phyloP scores from a whole-genome alignment of 192 early-diverging fungal genomes.

The Coemansia guatemalensis region DNA sequence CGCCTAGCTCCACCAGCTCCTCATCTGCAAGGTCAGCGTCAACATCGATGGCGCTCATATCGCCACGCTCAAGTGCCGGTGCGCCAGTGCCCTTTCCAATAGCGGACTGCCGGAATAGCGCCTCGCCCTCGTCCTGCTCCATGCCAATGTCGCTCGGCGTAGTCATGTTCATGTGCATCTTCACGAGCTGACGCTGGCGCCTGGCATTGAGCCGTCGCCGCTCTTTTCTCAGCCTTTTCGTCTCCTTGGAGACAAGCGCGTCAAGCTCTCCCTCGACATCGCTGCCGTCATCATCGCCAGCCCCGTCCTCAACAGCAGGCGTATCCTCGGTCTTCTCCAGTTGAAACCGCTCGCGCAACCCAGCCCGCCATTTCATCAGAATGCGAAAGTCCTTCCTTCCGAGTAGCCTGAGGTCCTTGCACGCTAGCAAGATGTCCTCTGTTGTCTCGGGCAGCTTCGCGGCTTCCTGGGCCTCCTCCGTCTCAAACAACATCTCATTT shows the following conservation, averaged over 20 bases:
- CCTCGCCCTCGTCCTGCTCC: conserved; percentile 61
- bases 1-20: conserved; percentile 54
- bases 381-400: conserved; percentile 93
- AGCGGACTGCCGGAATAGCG: conserved; percentile 57
- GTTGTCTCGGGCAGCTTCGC: conserved; percentile 68
- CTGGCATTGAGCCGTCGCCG: conserved; percentile 69
- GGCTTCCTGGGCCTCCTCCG: conserved; percentile 62
- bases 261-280: conserved; percentile 53
- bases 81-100: conserved; percentile 47
- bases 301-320: conserved; percentile 46
- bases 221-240: conserved; percentile 52
- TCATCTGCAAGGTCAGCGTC: conserved; percentile 50
- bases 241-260: conserved; percentile 48
- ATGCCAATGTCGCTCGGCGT: conserved; percentile 73
- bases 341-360: conserved; percentile 61
- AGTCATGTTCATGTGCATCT: conserved; percentile 81
- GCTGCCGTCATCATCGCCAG: conserved; percentile 41
- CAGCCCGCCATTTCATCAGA: conserved; percentile 86
- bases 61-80: conserved; percentile 37
- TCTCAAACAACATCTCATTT: conserved; percentile 73
- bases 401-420: conserved; percentile 87
- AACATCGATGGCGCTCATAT: conserved; percentile 53
- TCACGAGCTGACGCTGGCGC: conserved; percentile 65
- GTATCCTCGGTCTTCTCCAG: conserved; percentile 47
- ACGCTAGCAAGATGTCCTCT: conserved; percentile 76